Percentiles rank a stretch among this genome's conserved stretches.
phyloP scores from a whole-genome alignment of 768 basidiomycete genomes.

The Termitomyces sp. region DNA sequence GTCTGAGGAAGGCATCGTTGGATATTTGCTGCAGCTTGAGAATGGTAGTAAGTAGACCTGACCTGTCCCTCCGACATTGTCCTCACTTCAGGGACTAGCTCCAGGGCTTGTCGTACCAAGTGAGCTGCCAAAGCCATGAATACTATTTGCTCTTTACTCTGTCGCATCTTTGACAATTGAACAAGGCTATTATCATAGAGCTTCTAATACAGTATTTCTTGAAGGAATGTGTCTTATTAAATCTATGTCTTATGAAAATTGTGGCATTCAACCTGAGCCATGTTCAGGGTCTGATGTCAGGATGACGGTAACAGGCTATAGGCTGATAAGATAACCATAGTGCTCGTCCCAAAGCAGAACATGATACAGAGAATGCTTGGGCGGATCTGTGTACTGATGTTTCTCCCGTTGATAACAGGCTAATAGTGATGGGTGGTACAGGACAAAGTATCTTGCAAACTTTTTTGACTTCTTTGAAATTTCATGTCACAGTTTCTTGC shows the following conservation, averaged over 20 bases:
- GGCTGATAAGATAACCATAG: no score
- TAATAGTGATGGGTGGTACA: no score
- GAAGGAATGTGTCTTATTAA: not conserved
- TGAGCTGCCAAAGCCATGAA: not conserved
- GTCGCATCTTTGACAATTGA: not conserved
- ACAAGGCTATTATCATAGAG: not conserved
- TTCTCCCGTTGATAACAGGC: no score
- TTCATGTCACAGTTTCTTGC: no score
- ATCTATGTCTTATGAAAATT: not conserved
- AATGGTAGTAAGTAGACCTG: conserved; percentile 5
- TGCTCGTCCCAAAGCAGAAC: no score
- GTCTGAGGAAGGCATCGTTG: conserved; percentile 12
- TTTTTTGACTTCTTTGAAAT: no score
- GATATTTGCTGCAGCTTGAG: conserved; percentile 11
- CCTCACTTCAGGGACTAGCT: conserved; percentile 1
- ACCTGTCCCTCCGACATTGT: not conserved
- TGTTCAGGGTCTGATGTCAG: no score
- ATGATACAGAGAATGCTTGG: no score
- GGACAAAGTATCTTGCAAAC: no score
- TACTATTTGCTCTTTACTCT: not conserved
- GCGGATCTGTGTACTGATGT: no score
- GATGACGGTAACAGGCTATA: no score
- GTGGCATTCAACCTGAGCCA: not conserved
- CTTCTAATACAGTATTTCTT: not conserved
- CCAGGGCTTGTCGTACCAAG: conserved; percentile 1